Percentiles rank a stretch among this genome's conserved stretches.
phyloP scores from a whole-genome alignment of 768 basidiomycete genomes.

The Suillus weaverae region DNA sequence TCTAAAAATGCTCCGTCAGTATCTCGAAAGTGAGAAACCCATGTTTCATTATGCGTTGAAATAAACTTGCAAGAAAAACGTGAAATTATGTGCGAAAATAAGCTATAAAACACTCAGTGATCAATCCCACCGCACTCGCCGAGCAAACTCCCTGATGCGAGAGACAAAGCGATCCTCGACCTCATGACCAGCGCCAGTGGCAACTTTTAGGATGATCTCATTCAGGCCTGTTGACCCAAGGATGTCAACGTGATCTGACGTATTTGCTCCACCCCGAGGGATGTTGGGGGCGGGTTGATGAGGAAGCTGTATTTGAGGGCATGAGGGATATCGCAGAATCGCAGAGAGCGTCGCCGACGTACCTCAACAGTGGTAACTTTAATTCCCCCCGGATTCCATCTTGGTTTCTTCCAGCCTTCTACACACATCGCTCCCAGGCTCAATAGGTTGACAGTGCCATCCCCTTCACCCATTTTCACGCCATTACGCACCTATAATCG shows the following conservation, averaged over 20 bases:
- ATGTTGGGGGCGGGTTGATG: conserved; percentile 73
- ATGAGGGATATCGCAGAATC: background rate
- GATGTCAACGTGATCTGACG: conserved; percentile 88
- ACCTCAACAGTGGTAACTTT: conserved; percentile 87
- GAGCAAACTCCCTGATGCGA: conserved; percentile 73
- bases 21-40: background rate
- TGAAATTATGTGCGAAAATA: background rate
- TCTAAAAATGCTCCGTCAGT: background rate
- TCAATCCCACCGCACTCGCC: conserved; percentile 78
- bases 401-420: conserved; percentile 86
- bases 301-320: conserved; percentile 55
- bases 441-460: conserved; percentile 86
- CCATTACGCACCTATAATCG: conserved; percentile 65
- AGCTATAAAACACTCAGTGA: background rate
- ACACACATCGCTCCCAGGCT: conserved; percentile 96
- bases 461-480: conserved; percentile 92
- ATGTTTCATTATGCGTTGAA: background rate
- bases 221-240: conserved; percentile 79
- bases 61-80: background rate
- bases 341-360: conserved; percentile 17
- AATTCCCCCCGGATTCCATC: conserved; percentile 94
- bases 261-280: conserved; percentile 89
- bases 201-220: conserved; percentile 88
- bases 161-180: conserved; percentile 72
- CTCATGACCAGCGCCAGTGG: conserved; percentile 77